Conservation (phyloP, 805 yeast genomes). For the Clavispora carvajalis region DNA sequence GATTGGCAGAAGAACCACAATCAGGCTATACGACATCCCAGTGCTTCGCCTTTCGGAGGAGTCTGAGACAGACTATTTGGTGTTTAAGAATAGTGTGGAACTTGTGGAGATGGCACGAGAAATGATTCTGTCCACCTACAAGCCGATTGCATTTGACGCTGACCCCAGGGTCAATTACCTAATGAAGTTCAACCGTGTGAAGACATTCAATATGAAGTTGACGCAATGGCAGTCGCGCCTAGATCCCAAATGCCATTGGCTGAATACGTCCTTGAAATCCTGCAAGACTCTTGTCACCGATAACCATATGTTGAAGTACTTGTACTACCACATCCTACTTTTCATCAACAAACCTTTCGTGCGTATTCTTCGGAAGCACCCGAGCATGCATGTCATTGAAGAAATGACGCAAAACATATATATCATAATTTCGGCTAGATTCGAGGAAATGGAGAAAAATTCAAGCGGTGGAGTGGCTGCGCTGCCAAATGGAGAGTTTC, state of each 20-base stretch:
- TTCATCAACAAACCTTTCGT: constrained; percentile 16
- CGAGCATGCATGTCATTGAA: constrained; percentile 13
- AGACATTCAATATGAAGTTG: constrained; percentile 12
- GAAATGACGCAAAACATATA: constrained; percentile 14
- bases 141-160: constrained; percentile 12
- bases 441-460: constrained; percentile 4
- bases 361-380: constrained; percentile 15
- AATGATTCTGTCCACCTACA: constrained; percentile 14
- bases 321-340: constrained; percentile 12
- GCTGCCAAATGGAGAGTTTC: not conserved
- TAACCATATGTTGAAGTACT: constrained; percentile 13
- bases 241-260: constrained; percentile 13
- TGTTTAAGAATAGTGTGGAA: constrained; percentile 10
- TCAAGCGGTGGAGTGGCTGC: not conserved
- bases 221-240: constrained; percentile 14
- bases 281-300: constrained; percentile 9
- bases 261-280: constrained; percentile 9
- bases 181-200: constrained; percentile 14
- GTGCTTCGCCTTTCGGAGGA: constrained; percentile 11
- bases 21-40: constrained; percentile 6
- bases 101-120: constrained; percentile 12
- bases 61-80: constrained; percentile 8
- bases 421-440: constrained; percentile 9
- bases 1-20: constrained; percentile 10
- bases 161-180: constrained; percentile 15